A percentile compares a stretch with the other conserved stretches of the same genome.
Evolutionary conservation across 257 asterid genomes (phyloP).

Genomic region (Nicotiana obtusifolia): DNA sequence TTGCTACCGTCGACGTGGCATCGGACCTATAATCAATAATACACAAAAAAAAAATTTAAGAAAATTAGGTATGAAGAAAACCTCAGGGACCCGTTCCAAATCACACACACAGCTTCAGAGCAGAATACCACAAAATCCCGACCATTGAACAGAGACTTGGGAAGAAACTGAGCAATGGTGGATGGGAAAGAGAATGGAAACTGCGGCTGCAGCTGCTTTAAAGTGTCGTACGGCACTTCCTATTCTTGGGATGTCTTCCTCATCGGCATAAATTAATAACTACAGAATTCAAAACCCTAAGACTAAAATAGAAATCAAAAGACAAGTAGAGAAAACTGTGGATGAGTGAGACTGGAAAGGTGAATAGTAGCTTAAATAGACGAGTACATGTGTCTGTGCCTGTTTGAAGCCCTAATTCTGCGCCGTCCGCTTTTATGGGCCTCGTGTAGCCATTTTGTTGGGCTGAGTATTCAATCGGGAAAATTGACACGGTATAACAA

Average conservation of each 20-base stretch:
- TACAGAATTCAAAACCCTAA: too few relatives aligned
- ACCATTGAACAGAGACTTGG: slow-evolving; percentile 25
- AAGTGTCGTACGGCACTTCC: slow-evolving; percentile 94
- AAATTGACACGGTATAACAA: too few relatives aligned
- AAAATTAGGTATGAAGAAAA: neutral
- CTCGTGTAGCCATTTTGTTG: neutral
- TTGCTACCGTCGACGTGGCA: slow-evolving; percentile 70
- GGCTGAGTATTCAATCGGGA: too few relatives aligned
- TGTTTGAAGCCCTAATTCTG: slow-evolving; percentile 14
- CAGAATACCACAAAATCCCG: slow-evolving; percentile 31
- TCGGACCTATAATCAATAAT: slow-evolving; percentile 18
- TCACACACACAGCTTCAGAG: slow-evolving; percentile 47
- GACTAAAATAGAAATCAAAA: too few relatives aligned
- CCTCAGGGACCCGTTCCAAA: slow-evolving; percentile 83
- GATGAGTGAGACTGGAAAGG: neutral
- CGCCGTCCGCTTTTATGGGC: neutral
- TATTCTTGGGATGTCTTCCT: slow-evolving; percentile 75
- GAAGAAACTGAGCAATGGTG: slow-evolving; percentile 23
- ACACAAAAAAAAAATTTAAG: neutral
- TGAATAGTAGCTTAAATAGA: slow-evolving; percentile 1
- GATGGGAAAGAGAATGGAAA: slow-evolving; percentile 29
- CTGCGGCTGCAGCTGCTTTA: slow-evolving; percentile 25
- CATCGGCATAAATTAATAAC: slow-evolving; percentile 21
- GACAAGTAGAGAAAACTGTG: neutral
- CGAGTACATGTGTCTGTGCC: neutral